Percentiles rank a stretch among this genome's conserved stretches.
phyloP scores from a whole-genome alignment of 2,329 filamentous ascomycete genomes.

The Calonectria montana region DNA sequence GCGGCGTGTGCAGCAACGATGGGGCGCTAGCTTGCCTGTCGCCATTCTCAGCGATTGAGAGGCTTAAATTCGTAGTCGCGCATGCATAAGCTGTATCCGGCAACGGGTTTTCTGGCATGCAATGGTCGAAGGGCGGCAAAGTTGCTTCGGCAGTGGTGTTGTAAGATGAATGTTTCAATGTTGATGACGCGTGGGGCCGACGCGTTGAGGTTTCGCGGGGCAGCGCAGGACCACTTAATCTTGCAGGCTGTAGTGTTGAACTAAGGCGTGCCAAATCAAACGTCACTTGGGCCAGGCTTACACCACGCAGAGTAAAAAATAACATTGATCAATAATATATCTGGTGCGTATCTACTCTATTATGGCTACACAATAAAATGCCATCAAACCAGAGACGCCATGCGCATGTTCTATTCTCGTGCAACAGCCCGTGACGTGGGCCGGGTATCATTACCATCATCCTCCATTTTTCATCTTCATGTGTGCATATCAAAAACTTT shows the following conservation, averaged over 20 bases:
- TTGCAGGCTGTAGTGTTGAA: neutral
- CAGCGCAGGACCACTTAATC: constrained; percentile 14
- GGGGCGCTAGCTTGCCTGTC: constrained; percentile 43
- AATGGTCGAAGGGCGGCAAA: neutral
- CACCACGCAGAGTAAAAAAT: neutral
- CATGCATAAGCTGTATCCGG: constrained; percentile 13
- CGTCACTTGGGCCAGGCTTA: neutral
- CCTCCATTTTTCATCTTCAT: neutral
- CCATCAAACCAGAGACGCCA: constrained; percentile 19
- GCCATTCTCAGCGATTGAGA: constrained; percentile 45
- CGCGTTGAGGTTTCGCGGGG: constrained; percentile 41
- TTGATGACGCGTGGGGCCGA: constrained; percentile 37
- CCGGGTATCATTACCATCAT: constrained; percentile 26
- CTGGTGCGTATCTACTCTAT: neutral
- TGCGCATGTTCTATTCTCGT: constrained; percentile 10
- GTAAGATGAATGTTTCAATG: constrained; percentile 37
- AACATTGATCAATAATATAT: neutral
- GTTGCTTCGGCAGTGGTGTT: constrained; percentile 25
- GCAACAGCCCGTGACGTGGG: constrained; percentile 11
- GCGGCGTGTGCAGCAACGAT: neutral
- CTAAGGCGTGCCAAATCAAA: neutral
- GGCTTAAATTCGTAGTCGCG: neutral
- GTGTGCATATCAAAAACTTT: constrained; percentile 2
- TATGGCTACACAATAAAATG: neutral
- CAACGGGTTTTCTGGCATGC: neutral